Base-by-base conservation (phyloP, 768 basidiomycete species). In the Floccularia luteovirens region DNA sequence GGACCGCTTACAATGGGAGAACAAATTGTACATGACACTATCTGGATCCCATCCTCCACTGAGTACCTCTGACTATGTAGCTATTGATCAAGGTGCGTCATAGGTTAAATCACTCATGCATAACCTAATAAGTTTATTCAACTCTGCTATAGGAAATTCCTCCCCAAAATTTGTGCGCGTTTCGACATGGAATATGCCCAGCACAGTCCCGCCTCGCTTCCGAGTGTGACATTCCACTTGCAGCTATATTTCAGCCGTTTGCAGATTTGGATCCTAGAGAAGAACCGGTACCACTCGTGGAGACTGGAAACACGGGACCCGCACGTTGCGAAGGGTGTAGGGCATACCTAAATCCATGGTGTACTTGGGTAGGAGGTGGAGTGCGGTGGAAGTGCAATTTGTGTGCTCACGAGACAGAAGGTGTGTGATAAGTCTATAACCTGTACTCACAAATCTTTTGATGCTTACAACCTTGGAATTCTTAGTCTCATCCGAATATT, bases 281-380 rank as follows among this genome's bases (percentile, higher is more conserved):
- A 59, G 87, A 91, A 31, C 71, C 79, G 0, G 62, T 97, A 10
- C 90, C 91, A 0, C 48, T 89, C 4, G 78, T 97, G 3, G 77
- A 87, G 40, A 74, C 78, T 23, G 82, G 81, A 4, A 66, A 69
- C 19, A 55, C 58, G 1, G 92, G 91, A 10, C 96, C 94, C 10
- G 74, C 85, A 17, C 74, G 96, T 23, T 99, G 96, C 51, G 74
- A 69, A 32, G 68, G 74, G 24, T 99, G 96, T 59, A 72, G 89
- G 48, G 89, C 73, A 0, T 99, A 98, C 58, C 70, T 99, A 50
- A 98, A 97, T 54, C 86, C 92, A 0, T 98, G 91, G 91, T 90
- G 84, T 58, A 66, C 66, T 19, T 99, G 90, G 80, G 62, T 74
- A 14, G 74, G 83, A 6, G 87, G 87, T 2, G 96, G 96, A 4